Evolutionary conservation across 257 asterid genomes (phyloP), one percentile per base, ranked within the genome.

Genomic region (Forsythia viridissima): DNA sequence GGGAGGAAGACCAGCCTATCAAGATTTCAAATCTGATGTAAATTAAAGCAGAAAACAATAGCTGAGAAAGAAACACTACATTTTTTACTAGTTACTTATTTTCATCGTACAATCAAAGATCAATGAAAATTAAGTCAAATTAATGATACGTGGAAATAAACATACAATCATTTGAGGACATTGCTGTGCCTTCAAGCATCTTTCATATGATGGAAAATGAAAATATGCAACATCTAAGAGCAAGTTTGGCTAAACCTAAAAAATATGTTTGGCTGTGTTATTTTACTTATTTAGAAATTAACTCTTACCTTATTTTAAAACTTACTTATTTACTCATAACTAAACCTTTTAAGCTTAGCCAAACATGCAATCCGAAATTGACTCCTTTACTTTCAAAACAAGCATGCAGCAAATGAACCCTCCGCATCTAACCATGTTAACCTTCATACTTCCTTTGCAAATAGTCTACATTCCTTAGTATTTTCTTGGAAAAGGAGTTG

Each of bases 1-100:
- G 1, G 83, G 80, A 51, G 99, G 99, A 80, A 96, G 97, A 65
- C 99, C 99, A 68, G 99, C 99, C 98, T 96, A 88, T 83, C 75
- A 73, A 76, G 44, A 79, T 40, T 10, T 15, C 15, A 63, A 63
- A 63, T 18, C 16, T 39, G 3, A 24, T 6, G 24, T 21, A 1
- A 5, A 63, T 8, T 21, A 63, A 16, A 10, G 39, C 37, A 8
- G 15, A 21, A 63, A 63, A 24, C 36, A 20, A 21, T 21, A 63
- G 71, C 68, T 39, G 11, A 63, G 77, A 63, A 24, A 21, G 36
- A 57, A 30, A 63, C 6, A 21, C 6, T 24, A 63, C 70, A 63
- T 8, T 24, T 24, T 6, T 63, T 38, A 63, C 7, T 63, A 16
- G 3, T 63, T 8, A 20, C 6, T 63, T 30, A 24, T 63, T 21